A percentile compares a stretch with the other conserved stretches of the same genome.
These are phyloP conservation scores for Fusarium torreyae DNA, from an alignment of 2,329 filamentous ascomycete species.

Conservation along the genomic window DNA sequence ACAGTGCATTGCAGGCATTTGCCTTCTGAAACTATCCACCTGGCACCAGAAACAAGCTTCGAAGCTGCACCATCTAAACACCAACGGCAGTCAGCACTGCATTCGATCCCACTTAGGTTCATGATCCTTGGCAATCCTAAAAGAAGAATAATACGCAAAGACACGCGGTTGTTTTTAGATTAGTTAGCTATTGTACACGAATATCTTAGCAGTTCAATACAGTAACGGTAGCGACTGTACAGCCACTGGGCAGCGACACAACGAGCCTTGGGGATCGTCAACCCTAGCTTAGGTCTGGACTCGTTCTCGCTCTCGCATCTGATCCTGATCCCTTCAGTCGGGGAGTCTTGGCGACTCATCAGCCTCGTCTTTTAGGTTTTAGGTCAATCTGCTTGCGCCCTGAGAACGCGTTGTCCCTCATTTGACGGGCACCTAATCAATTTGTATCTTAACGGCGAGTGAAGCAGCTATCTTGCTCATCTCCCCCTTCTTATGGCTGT, in stretches of 20 bases:
- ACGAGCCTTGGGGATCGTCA: constrained; percentile 12
- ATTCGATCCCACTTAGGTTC: constrained; percentile 13
- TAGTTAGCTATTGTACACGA: not conserved
- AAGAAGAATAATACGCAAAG: constrained; percentile 20
- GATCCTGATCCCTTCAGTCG: constrained; percentile 5
- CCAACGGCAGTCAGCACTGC: constrained; percentile 28
- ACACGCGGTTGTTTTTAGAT: constrained; percentile 5
- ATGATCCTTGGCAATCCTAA: constrained; percentile 2
- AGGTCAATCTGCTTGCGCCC: constrained; percentile 35
- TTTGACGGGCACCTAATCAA: constrained; percentile 22
- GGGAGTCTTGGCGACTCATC: constrained; percentile 19
- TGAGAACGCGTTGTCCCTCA: constrained; percentile 35
- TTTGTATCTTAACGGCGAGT: constrained; percentile 22
- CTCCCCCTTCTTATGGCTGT: constrained; percentile 11
- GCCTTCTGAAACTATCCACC: constrained; percentile 7
- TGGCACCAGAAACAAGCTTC: constrained; percentile 22
- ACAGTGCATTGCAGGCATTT: constrained; percentile 20
- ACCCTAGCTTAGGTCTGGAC: constrained; percentile 11
- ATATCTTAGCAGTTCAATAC: too few relatives aligned
- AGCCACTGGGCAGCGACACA: constrained; percentile 18
- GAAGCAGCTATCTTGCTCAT: not conserved
- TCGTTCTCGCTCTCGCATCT: constrained; percentile 43
- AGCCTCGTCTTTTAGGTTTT: constrained; percentile 34
- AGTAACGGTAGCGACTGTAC: not conserved
- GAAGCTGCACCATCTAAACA: constrained; percentile 1